Conservation (phyloP, 1,139 yeast species). For the Chernovozyma aurita region DNA sequence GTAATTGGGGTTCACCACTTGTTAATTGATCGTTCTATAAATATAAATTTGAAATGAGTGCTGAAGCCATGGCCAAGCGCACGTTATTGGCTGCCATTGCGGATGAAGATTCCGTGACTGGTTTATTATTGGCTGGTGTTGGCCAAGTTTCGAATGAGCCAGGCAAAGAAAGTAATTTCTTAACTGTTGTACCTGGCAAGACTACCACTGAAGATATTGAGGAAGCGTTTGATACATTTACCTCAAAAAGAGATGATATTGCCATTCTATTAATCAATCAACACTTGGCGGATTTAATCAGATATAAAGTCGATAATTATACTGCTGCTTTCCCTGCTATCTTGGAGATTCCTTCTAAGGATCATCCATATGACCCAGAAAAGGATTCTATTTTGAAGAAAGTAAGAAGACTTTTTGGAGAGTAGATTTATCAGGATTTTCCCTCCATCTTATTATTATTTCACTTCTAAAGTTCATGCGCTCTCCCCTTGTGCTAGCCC, state of each 20-base stretch:
- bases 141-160: constrained; percentile 74
- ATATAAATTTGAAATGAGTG: no score
- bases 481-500: no score
- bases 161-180: constrained; percentile 74
- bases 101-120: constrained; percentile 96
- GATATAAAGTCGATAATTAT: constrained; percentile 76
- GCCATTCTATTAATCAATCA: constrained; percentile 92
- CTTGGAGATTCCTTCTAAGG: constrained; percentile 95
- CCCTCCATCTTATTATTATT: constrained; percentile 9
- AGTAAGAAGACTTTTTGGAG: constrained; percentile 93
- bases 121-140: constrained; percentile 90
- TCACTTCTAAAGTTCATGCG: constrained; percentile 6
- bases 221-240: constrained; percentile 69
- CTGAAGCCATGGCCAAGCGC: constrained; percentile 57
- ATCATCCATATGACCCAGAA: constrained; percentile 97
- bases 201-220: constrained; percentile 75
- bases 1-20: no score
- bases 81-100: constrained; percentile 88
- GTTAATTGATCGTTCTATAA: no score
- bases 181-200: constrained; percentile 74
- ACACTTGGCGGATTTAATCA: constrained; percentile 87
- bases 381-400: constrained; percentile 93
- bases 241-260: constrained; percentile 76
- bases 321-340: constrained; percentile 95
- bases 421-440: constrained; percentile 48